Conservation (phyloP, 2,329 filamentous ascomycete genomes). For the Cercospora beticola region DNA sequence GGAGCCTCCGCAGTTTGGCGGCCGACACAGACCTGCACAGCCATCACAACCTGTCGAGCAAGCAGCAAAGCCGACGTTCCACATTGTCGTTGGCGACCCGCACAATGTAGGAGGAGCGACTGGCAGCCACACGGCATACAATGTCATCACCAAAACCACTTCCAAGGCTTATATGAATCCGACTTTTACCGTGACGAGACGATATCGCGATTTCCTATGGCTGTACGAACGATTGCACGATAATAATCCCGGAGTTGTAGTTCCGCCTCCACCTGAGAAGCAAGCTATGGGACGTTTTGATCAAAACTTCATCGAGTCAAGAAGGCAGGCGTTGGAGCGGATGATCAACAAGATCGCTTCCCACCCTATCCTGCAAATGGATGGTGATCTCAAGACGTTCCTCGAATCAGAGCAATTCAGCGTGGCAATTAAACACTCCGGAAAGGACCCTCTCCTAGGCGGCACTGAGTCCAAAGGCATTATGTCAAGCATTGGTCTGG, state of each 20-base stretch:
- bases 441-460: conserved; percentile 73
- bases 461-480: conserved; percentile 83
- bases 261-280: conserved; percentile 95
- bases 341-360: conserved; percentile 96
- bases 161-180: conserved; percentile 93
- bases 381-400: conserved; percentile 92
- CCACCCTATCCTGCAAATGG: conserved; percentile 87
- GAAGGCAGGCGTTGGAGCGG: conserved; percentile 86
- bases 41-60: conserved; percentile 90
- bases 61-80: conserved; percentile 86
- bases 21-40: conserved; percentile 54
- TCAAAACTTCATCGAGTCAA: conserved; percentile 90
- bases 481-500: conserved; percentile 71
- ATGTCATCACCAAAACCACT: conserved; percentile 90
- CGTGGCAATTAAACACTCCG: conserved; percentile 92
- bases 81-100: conserved; percentile 90
- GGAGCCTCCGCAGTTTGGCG: conserved; percentile 49
- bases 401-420: conserved; percentile 95
- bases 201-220: conserved; percentile 97
- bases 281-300: conserved; percentile 96
- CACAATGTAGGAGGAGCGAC: conserved; percentile 97
- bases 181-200: conserved; percentile 88
- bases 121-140: conserved; percentile 96
- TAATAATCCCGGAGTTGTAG: conserved; percentile 92
- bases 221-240: conserved; percentile 91